Evolutionary conservation across 768 basidiomycete species (phyloP).

Genomic region (Dentipellis sp.): DNA sequence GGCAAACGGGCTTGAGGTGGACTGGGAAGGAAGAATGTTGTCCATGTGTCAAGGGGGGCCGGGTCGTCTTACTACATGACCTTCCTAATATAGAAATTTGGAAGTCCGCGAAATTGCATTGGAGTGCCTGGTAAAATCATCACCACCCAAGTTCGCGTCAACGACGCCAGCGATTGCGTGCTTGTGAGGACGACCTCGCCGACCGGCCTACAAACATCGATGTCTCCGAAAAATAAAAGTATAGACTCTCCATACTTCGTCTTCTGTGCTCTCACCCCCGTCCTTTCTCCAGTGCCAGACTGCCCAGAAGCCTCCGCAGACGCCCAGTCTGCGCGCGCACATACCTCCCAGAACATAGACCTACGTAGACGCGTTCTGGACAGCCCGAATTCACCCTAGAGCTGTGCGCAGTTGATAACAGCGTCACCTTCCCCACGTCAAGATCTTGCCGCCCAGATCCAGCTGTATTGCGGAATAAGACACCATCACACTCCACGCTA

Average conservation of each 20-base stretch:
- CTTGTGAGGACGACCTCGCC: background rate
- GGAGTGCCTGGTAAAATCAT: no score
- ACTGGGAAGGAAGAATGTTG: no score
- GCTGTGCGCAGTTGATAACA: no score
- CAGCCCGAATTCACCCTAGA: no score
- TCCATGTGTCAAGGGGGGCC: no score
- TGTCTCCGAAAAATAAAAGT: background rate
- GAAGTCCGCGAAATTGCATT: background rate
- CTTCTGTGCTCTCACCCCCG: background rate
- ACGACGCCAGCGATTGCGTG: constrained; percentile 8
- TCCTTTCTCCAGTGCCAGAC: background rate
- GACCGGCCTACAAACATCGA: background rate
- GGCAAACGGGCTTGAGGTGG: no score
- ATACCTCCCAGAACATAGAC: no score
- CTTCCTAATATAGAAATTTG: background rate
- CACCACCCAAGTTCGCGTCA: constrained; percentile 8
- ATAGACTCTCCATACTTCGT: no score
- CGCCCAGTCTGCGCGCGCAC: no score
- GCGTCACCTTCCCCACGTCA: no score
- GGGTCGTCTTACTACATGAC: background rate
- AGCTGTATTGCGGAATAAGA: background rate
- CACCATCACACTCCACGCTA: background rate
- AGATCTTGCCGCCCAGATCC: no score
- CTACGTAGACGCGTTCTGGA: no score
- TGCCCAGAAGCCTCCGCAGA: background rate